Conservation (phyloP, 257 asterid species). For the Asclepias syriaca region DNA sequence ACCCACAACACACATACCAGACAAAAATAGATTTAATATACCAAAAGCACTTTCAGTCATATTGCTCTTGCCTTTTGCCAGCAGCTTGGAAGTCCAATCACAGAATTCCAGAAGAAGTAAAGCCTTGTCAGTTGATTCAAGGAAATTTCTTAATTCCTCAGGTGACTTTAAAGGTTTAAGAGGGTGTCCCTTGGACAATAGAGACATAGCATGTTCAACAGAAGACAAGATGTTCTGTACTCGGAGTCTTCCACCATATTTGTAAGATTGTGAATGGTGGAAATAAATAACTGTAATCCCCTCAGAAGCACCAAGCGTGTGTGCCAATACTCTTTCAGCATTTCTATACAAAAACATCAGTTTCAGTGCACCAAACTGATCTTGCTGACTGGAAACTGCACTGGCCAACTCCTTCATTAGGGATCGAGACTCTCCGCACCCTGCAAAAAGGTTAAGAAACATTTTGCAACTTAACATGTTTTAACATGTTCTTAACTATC, state of each 20-base stretch:
- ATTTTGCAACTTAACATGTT: not conserved
- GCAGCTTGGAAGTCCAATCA: conserved; percentile 78
- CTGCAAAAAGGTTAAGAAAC: conserved; percentile 32
- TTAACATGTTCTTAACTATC: not conserved
- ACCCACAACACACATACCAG: conserved; percentile 1
- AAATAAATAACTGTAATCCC: conserved; percentile 56
- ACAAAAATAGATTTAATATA: conserved; percentile 22
- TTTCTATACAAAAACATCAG: conserved; percentile 68
- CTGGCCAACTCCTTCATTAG: conserved; percentile 67
- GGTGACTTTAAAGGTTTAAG: conserved; percentile 48
- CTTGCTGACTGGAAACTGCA: conserved; percentile 48
- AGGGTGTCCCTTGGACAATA: conserved; percentile 53
- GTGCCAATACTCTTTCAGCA: conserved; percentile 66
- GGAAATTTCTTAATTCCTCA: conserved; percentile 54
- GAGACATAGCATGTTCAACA: conserved; percentile 49
- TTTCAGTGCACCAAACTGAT: conserved; percentile 48
- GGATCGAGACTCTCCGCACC: conserved; percentile 91
- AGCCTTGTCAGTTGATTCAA: conserved; percentile 82
- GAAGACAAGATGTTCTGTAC: conserved; percentile 69
- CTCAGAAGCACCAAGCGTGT: conserved; percentile 69
- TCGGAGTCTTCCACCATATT: conserved; percentile 70
- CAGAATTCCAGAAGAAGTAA: conserved; percentile 77
- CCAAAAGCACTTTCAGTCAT: conserved; percentile 34
- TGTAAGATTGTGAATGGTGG: conserved; percentile 54
- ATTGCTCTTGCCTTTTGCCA: conserved; percentile 35